Conservation (phyloP, 768 basidiomycete species). For the Tremella yokohamensis region DNA sequence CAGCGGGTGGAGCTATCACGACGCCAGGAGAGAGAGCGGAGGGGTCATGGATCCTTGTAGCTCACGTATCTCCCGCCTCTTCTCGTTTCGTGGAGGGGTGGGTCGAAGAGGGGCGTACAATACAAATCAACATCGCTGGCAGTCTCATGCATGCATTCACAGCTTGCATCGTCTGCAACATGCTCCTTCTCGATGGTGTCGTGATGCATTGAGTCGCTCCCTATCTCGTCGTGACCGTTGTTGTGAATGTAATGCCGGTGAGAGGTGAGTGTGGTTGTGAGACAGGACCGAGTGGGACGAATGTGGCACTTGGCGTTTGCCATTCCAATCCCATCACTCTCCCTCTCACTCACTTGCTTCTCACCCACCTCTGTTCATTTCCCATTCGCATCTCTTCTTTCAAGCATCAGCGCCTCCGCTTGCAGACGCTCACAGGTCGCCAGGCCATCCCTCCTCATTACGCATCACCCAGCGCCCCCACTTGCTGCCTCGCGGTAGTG, state of each 20-base stretch:
- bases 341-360: neutral
- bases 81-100: conserved; percentile 37
- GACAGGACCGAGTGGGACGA: conserved; percentile 1
- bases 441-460: too few relatives aligned
- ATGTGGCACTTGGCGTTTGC: conserved; percentile 4
- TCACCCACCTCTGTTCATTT: neutral
- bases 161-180: neutral
- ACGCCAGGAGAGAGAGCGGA: neutral
- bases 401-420: too few relatives aligned
- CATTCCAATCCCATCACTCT: neutral
- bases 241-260: too few relatives aligned
- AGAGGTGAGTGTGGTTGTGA: neutral
- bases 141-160: neutral
- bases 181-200: neutral
- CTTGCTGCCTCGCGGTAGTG: too few relatives aligned
- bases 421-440: too few relatives aligned
- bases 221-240: too few relatives aligned
- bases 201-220: neutral
- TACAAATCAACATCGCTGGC: neutral
- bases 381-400: neutral
- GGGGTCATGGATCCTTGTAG: conserved; percentile 5
- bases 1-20: too few relatives aligned
- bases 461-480: too few relatives aligned
- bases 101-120: conserved; percentile 47
- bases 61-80: conserved; percentile 48